phyloP scores from a whole-genome alignment of 225 moss, liverwort and hornwort genomes.

The Sphagnum contortum region DNA sequence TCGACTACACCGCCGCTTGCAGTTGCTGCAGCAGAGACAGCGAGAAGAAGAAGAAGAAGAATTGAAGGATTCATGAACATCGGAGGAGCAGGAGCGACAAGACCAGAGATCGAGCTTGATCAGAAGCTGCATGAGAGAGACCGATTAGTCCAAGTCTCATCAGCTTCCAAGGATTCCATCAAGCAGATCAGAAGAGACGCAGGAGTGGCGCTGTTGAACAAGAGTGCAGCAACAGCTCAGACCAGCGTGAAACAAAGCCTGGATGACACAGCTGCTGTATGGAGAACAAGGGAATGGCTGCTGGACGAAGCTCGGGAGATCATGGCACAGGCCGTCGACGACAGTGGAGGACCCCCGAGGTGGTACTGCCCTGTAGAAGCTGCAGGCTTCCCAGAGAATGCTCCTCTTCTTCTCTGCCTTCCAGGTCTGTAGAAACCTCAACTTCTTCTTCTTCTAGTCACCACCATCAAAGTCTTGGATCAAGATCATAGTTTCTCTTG shows the following conservation, averaged over 20 bases:
- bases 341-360: constrained; percentile 41
- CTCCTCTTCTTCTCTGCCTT: constrained; percentile 68
- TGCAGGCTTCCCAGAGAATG: constrained; percentile 28
- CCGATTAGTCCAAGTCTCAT: no score
- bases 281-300: constrained; percentile 13
- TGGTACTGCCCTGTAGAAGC: constrained; percentile 50
- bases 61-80: no score
- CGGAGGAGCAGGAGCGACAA: no score
- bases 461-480: no score
- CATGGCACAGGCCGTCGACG: constrained; percentile 7
- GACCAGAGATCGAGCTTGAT: no score
- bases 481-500: no score
- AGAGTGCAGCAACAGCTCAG: constrained; percentile 2
- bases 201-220: constrained; percentile 9
- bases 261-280: not conserved
- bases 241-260: not conserved
- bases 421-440: constrained; percentile 41
- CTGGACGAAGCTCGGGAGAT: constrained; percentile 52
- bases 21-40: no score
- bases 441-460: not conserved
- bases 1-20: no score
- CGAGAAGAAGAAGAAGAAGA: no score
- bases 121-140: no score
- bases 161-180: no score
- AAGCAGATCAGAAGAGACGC: not conserved